A percentile compares a stretch with the other conserved stretches of the same genome.
phyloP scores from a whole-genome alignment of 768 basidiomycete genomes.

The Lactifluus subvellereus region DNA sequence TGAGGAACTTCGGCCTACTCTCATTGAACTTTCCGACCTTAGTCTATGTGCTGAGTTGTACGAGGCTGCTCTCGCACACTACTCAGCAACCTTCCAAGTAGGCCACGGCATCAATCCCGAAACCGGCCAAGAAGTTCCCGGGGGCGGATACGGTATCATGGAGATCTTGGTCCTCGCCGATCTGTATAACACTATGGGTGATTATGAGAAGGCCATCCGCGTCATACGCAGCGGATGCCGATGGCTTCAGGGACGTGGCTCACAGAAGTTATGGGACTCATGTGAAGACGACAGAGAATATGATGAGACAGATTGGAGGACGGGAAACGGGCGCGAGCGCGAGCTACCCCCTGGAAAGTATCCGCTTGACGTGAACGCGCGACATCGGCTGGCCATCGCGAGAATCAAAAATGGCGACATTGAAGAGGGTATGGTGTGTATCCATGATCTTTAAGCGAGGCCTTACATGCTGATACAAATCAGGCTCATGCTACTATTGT shows the following conservation, averaged over 20 bases:
- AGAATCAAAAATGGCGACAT: slow-evolving; percentile 74
- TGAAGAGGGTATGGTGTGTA: slow-evolving; percentile 73
- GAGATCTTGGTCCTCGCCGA: slow-evolving; percentile 85
- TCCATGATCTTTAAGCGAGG: not conserved
- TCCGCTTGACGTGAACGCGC: slow-evolving; percentile 65
- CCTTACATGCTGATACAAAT: not conserved
- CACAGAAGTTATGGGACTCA: slow-evolving; percentile 73
- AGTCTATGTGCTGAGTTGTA: slow-evolving; percentile 59
- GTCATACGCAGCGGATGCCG: slow-evolving; percentile 70
- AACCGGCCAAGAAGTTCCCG: slow-evolving; percentile 26
- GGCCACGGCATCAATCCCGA: slow-evolving; percentile 40
- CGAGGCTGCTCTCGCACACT: slow-evolving; percentile 67
- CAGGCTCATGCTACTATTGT: slow-evolving; percentile 77
- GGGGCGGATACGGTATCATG: slow-evolving; percentile 47
- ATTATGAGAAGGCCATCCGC: slow-evolving; percentile 61
- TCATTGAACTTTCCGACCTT: slow-evolving; percentile 69
- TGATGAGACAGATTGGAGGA: slow-evolving; percentile 43
- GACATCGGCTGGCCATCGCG: slow-evolving; percentile 79
- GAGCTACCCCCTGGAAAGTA: slow-evolving; percentile 53
- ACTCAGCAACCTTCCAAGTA: slow-evolving; percentile 45
- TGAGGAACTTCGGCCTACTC: slow-evolving; percentile 67
- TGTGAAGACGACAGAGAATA: slow-evolving; percentile 88
- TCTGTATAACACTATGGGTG: slow-evolving; percentile 64
- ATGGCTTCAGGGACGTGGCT: slow-evolving; percentile 84
- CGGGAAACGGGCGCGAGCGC: slow-evolving; percentile 30